Conservation (phyloP, 129 eudicot species). For the Tanacetum coccineum region DNA sequence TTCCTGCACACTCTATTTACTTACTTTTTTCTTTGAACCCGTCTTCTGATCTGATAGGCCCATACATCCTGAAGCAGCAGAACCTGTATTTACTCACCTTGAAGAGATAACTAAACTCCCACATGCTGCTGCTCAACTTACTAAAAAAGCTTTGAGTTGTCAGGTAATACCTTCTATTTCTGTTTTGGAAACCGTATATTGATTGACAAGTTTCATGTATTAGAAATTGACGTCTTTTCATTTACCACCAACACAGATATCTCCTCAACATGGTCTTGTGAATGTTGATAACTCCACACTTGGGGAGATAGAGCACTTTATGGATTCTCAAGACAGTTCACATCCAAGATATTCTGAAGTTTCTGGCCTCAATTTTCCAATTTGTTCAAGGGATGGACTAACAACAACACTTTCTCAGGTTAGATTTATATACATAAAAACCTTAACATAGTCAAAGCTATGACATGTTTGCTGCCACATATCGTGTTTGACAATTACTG, state of each 20-base stretch:
- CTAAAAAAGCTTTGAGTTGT: conserved; percentile 74
- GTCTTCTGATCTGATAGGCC: conserved; percentile 37
- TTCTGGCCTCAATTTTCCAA: conserved; percentile 44
- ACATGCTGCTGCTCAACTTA: conserved; percentile 86
- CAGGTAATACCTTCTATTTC: conserved; percentile 32
- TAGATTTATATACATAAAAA: neutral
- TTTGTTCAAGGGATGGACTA: conserved; percentile 66
- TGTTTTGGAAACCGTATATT: no score
- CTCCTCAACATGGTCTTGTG: conserved; percentile 64
- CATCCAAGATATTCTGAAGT: conserved; percentile 59
- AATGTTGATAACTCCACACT: conserved; percentile 59
- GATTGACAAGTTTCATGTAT: no score
- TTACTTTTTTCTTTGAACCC: neutral
- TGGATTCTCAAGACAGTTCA: conserved; percentile 57
- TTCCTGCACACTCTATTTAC: neutral
- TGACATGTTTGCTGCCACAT: no score
- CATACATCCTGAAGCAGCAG: conserved; percentile 83
- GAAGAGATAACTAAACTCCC: conserved; percentile 82
- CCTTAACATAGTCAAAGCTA: no score
- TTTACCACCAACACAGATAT: conserved; percentile 32
- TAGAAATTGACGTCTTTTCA: neutral
- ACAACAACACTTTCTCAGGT: conserved; percentile 60
- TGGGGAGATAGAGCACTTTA: conserved; percentile 63
- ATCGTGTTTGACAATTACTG: no score
- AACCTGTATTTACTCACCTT: conserved; percentile 70